phyloP scores from a whole-genome alignment of 768 basidiomycete genomes.

The Pleurotus djamor region DNA sequence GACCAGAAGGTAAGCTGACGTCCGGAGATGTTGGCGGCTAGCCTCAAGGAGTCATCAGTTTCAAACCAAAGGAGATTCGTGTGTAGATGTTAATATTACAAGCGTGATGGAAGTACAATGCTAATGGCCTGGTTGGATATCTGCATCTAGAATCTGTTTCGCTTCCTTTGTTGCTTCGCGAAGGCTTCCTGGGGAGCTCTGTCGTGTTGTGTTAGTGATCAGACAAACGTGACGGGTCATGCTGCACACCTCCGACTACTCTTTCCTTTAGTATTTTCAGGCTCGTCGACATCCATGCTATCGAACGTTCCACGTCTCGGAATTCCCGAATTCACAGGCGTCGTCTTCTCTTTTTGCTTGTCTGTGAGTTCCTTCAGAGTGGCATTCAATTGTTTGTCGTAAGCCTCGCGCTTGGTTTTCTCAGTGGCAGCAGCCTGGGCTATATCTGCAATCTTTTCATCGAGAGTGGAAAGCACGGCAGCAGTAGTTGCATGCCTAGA shows the following conservation, averaged over 20 bases:
- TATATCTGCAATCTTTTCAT: constrained; percentile 64
- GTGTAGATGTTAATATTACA: too few species aligned
- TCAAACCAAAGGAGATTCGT: too few species aligned
- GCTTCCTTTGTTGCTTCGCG: constrained; percentile 52
- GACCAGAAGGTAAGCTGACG: too few species aligned
- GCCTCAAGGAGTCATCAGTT: too few species aligned
- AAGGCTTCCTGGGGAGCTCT: constrained; percentile 39
- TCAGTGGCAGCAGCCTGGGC: constrained; percentile 35
- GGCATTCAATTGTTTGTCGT: constrained; percentile 52
- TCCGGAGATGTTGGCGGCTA: too few species aligned
- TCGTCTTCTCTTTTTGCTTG: constrained; percentile 57
- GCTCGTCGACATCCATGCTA: constrained; percentile 69
- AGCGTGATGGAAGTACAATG: too few species aligned
- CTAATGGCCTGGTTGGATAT: background rate
- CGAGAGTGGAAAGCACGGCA: constrained; percentile 68
- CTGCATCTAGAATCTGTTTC: constrained; percentile 46
- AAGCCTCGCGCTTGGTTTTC: constrained; percentile 43
- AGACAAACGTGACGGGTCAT: constrained; percentile 4
- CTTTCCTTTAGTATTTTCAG: constrained; percentile 47
- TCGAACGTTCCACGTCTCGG: constrained; percentile 17
- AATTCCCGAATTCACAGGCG: constrained; percentile 8
- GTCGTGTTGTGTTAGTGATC: background rate
- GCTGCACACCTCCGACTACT: constrained; percentile 54
- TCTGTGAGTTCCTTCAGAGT: constrained; percentile 63
- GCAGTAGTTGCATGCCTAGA: constrained; percentile 70